Evolutionary conservation across 352 stramenopile genomes (phyloP), one percentile per base, ranked within the genome.

Genomic region (Globisporangium iwayamae): DNA sequence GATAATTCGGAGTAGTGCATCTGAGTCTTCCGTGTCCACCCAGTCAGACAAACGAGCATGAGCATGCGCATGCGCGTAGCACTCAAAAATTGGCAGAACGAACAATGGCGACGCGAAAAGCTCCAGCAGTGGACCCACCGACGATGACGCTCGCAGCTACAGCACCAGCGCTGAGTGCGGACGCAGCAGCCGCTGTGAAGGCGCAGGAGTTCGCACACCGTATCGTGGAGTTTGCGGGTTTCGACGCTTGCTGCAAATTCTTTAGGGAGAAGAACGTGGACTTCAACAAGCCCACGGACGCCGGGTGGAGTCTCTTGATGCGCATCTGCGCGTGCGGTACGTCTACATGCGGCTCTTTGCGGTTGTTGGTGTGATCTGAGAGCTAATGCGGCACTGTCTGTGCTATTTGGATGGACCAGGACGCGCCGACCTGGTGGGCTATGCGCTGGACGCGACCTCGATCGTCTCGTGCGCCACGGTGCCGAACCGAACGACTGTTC

Each of bases 291-390:
- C 66, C 74, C 3, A 93, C 89, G 51, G 72, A 54, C 14, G 68
- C 76, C n/a, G 87, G 85, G 32, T 92, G 83, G 70, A 95, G 75
- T 52, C 60, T 95, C 28, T 81, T 95, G 65, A 92, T 95, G 83
- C 91, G 74, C 53, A 80, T 85, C 53, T 91, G 85, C 52, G 80
- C 82, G 34, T 86, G 71, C 47, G 83, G 87, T 95, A 54, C 53
- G 70, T 28, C 25, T 28, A 28, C 25, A 28, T 28, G 25, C 25
- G 25, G 25, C 25, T 28, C 25, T 28, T 28, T 28, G 25, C 25
- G 25, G 1, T 28, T 28, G 25, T 28, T 28, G 25, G 25, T 28
- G 25, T 28, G 25, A 28, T 28, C 25, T 28, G 1, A 1, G 25
- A 28, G 50, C 50, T 41, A 45, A 45, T 10, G 9, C 30, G 7